Percentiles rank a stretch among this genome's conserved stretches.
phyloP scores from a whole-genome alignment of 1,284 basidiomycete species.

The Porodaedalea pini region DNA sequence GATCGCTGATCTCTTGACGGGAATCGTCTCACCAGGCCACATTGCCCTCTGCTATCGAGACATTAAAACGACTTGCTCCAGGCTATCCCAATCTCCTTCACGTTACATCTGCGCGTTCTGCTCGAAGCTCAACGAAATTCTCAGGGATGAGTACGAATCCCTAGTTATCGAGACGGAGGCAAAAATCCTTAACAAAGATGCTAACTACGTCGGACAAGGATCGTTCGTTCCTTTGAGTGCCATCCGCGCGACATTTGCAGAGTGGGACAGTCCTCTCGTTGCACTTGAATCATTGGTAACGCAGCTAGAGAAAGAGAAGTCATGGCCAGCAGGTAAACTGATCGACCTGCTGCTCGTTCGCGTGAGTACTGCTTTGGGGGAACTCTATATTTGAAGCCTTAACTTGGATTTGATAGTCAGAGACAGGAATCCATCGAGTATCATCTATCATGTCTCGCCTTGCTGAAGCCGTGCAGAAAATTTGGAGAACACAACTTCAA shows the following conservation, averaged over 20 bases:
- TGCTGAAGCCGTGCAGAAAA: constrained; percentile 67
- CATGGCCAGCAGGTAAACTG: constrained; percentile 70
- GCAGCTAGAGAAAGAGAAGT: constrained; percentile 49
- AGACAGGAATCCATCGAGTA: constrained; percentile 73
- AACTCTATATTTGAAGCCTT: background rate
- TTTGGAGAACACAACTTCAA: constrained; percentile 76
- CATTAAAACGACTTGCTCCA: constrained; percentile 54
- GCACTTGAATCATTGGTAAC: constrained; percentile 62
- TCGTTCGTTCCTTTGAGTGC: constrained; percentile 82
- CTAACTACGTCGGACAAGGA: constrained; percentile 64
- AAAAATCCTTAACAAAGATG: constrained; percentile 69
- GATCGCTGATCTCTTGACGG: no score
- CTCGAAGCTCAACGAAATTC: constrained; percentile 64
- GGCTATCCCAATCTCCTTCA: constrained; percentile 57
- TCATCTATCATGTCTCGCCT: constrained; percentile 66
- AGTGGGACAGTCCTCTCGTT: constrained; percentile 80
- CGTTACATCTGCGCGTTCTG: constrained; percentile 77
- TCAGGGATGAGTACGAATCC: constrained; percentile 77
- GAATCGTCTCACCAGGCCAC: constrained; percentile 29
- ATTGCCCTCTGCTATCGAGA: constrained; percentile 71
- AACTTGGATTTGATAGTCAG: constrained; percentile 41
- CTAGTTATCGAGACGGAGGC: constrained; percentile 77
- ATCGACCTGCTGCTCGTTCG: constrained; percentile 71
- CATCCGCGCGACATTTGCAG: constrained; percentile 74
- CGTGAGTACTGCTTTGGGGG: background rate